Conservation (phyloP, 2,329 filamentous ascomycete species). For the Aaosphaeria pasadenensis region DNA sequence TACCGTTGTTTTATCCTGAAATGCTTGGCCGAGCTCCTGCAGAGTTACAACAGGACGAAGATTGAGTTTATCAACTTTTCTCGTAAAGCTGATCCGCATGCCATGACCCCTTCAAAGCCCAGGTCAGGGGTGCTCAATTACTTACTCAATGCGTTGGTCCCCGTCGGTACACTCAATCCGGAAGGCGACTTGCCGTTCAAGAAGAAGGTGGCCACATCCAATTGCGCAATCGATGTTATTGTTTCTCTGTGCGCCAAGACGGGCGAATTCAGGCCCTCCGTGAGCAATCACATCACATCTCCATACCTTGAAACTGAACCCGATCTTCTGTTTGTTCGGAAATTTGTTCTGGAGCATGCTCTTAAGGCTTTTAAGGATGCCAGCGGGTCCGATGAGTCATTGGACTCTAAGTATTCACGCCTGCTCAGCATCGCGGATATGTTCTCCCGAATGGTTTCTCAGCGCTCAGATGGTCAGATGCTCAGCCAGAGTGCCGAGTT, state of each 20-base stretch:
- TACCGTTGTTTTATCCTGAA: constrained; percentile 95
- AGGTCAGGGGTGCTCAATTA: constrained; percentile 92
- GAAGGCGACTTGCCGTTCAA: constrained; percentile 74
- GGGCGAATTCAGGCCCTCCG: constrained; percentile 61
- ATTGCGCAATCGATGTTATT: constrained; percentile 80
- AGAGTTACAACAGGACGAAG: constrained; percentile 91
- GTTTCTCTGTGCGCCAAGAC: constrained; percentile 88
- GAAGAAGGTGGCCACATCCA: constrained; percentile 81
- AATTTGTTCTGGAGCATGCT: constrained; percentile 91
- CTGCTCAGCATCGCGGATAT: constrained; percentile 86
- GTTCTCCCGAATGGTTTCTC: constrained; percentile 86
- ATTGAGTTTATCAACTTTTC: constrained; percentile 99
- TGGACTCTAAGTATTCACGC: constrained; percentile 83
- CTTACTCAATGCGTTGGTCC: constrained; percentile 75
- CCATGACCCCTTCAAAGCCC: constrained; percentile 88
- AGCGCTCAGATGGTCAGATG: constrained; percentile 39
- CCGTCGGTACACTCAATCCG: constrained; percentile 63
- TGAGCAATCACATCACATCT: constrained; percentile 13
- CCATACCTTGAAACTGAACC: constrained; percentile 68
- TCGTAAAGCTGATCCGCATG: constrained; percentile 78
- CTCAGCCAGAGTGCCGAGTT: constrained; percentile 36
- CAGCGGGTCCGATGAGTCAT: constrained; percentile 69
- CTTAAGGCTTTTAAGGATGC: constrained; percentile 91
- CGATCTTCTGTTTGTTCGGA: constrained; percentile 86
- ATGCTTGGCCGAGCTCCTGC: constrained; percentile 84